Evolutionary conservation across 371 early-diverging fungal genomes (phyloP).

Genomic region (Circinella minor): DNA sequence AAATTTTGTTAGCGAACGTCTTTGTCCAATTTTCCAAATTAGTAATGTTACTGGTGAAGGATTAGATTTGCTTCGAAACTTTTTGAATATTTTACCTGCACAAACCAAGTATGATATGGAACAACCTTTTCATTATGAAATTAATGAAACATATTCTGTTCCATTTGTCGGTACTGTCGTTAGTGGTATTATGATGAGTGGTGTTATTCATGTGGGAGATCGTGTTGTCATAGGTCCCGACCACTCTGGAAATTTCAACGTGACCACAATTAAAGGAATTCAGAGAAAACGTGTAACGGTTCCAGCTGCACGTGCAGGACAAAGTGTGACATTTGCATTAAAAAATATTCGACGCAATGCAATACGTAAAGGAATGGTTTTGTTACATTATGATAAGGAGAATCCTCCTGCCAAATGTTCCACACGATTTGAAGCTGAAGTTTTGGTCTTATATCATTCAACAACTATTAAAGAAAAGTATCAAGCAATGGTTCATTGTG

Average conservation of each 20-base stretch:
- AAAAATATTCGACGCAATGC: constrained; percentile 81
- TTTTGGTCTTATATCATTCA: constrained; percentile 87
- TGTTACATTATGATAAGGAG: constrained; percentile 66
- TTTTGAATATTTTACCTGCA: constrained; percentile 82
- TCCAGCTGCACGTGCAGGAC: constrained; percentile 81
- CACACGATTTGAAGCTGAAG: constrained; percentile 88
- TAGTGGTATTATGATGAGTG: constrained; percentile 62
- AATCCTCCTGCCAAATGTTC: constrained; percentile 67
- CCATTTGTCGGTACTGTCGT: constrained; percentile 92
- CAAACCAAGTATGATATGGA: constrained; percentile 67
- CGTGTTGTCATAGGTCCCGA: constrained; percentile 89
- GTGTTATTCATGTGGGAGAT: constrained; percentile 83
- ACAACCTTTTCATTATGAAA: constrained; percentile 75
- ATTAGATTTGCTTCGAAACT: constrained; percentile 78
- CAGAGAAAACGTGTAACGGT: constrained; percentile 88
- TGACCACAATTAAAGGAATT: constrained; percentile 82
- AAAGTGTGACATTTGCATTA: constrained; percentile 84
- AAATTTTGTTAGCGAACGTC: constrained; percentile 82
- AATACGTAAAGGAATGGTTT: constrained; percentile 91
- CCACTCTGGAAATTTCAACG: constrained; percentile 75
- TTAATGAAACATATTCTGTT: constrained; percentile 90
- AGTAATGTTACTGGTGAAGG: constrained; percentile 93
- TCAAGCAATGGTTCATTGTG: constrained; percentile 95
- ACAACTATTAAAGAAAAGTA: constrained; percentile 89
- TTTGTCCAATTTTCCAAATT: constrained; percentile 94